These are phyloP conservation scores for Cryoendolithus antarcticus DNA, from an alignment of 2,329 filamentous ascomycete genomes.

Conservation along the genomic window DNA sequence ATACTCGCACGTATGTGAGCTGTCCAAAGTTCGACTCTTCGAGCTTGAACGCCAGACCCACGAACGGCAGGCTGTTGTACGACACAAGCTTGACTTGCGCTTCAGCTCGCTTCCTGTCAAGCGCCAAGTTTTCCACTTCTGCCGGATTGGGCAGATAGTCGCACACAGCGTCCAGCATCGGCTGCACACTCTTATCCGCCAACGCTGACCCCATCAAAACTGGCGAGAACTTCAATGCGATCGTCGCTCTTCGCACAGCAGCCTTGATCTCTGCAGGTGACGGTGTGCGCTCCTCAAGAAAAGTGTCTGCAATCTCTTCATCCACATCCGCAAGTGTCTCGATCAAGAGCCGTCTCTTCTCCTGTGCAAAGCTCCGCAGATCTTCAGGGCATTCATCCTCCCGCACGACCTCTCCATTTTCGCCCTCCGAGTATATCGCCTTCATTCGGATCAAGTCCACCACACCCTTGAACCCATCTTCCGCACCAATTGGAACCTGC, in stretches of 20 bases:
- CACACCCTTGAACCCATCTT: conserved; percentile 85
- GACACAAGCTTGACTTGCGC: conserved; percentile 75
- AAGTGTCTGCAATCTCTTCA: conserved; percentile 92
- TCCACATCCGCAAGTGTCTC: conserved; percentile 96
- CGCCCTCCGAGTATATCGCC: conserved; percentile 82
- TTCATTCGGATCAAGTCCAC: conserved; percentile 89
- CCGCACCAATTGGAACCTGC: conserved; percentile 84
- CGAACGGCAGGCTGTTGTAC: conserved; percentile 87
- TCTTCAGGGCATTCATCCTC: conserved; percentile 75
- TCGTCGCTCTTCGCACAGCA: conserved; percentile 84
- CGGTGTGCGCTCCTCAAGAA: conserved; percentile 75
- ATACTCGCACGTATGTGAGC: conserved; percentile 95
- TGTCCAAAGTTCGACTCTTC: conserved; percentile 98
- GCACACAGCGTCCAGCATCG: conserved; percentile 91
- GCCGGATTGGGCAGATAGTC: conserved; percentile 90
- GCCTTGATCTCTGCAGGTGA: conserved; percentile 74
- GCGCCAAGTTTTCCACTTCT: conserved; percentile 77
- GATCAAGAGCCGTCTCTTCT: conserved; percentile 76
- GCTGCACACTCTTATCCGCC: conserved; percentile 88
- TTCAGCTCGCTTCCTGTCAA: conserved; percentile 72
- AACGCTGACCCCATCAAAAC: conserved; percentile 95
- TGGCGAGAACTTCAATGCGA: conserved; percentile 76
- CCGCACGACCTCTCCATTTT: conserved; percentile 61
- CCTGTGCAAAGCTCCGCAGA: conserved; percentile 59
- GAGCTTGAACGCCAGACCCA: conserved; percentile 94